Percentiles rank a stretch among this genome's conserved stretches.
phyloP scores from a whole-genome alignment of 345 rosid species.

The Punica granatum region DNA sequence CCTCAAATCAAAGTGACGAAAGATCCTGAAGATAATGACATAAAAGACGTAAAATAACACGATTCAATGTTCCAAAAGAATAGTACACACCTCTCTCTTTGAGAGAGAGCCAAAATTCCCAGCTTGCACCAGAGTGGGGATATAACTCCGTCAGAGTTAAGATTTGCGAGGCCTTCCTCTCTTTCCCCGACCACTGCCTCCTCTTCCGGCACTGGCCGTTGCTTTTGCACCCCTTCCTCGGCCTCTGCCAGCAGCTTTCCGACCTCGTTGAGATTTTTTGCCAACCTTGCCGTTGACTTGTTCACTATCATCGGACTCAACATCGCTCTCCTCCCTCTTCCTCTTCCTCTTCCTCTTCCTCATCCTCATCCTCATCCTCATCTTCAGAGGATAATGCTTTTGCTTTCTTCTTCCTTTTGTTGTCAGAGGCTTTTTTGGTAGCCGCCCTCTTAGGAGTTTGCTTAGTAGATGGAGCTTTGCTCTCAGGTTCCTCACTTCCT shows the following conservation, averaged over 20 bases:
- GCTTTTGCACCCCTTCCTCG: constrained; percentile 35
- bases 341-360: constrained; percentile 25
- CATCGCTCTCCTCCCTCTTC: too few species aligned
- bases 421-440: constrained; percentile 23
- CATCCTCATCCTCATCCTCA: constrained; percentile 55
- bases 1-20: not conserved
- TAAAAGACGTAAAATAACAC: not conserved
- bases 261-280: constrained; percentile 39
- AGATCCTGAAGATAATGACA: not conserved
- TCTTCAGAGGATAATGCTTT: constrained; percentile 60
- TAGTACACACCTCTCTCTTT: constrained; percentile 9
- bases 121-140: not conserved
- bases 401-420: constrained; percentile 56
- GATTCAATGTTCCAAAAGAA: constrained; percentile 7
- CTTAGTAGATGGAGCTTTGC: constrained; percentile 27
- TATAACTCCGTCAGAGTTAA: constrained; percentile 15
- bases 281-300: constrained; percentile 37
- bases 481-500: constrained; percentile 42
- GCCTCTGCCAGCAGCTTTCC: constrained; percentile 36
- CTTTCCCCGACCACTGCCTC: constrained; percentile 40
- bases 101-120: constrained; percentile 10
- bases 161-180: constrained; percentile 79
- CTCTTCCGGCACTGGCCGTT: constrained; percentile 24
- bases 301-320: constrained; percentile 41
- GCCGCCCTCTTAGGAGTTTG: constrained; percentile 36